Evolutionary conservation across 139 green algal species (phyloP).

Genomic region (Pleodorina starrii): DNA sequence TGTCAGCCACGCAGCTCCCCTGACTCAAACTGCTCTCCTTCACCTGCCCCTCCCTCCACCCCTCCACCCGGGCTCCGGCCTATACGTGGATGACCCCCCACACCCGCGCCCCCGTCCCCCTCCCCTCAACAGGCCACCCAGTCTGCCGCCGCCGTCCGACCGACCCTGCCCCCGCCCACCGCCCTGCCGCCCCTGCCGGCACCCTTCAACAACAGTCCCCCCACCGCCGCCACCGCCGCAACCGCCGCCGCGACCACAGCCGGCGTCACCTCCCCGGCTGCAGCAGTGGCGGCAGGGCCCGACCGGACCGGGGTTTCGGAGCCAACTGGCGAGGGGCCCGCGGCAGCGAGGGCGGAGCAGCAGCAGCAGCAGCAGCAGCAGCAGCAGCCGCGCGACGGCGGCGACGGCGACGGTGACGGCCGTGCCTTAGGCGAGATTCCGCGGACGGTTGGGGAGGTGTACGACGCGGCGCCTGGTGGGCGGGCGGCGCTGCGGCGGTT

Average conservation of each 20-base stretch:
- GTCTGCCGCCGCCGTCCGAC: not conserved
- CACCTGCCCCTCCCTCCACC: not conserved
- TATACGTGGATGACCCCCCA: no score
- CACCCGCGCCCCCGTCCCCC: no score
- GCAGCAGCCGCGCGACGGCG: no score
- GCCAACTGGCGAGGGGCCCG: no score
- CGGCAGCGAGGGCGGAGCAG: not conserved
- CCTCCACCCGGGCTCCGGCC: not conserved
- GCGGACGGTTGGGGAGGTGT: not conserved
- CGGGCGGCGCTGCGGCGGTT: not conserved
- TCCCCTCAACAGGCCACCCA: not conserved
- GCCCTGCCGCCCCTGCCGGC: conserved; percentile 16
- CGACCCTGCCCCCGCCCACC: not conserved
- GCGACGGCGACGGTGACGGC: not conserved
- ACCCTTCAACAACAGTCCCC: not conserved
- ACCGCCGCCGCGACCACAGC: not conserved
- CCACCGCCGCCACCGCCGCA: not conserved
- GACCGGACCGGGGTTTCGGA: no score
- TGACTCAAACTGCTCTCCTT: no score
- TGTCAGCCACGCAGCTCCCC: no score
- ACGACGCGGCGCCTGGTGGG: conserved; percentile 2
- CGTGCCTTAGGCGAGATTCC: not conserved
- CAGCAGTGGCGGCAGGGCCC: not conserved
- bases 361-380: not conserved
- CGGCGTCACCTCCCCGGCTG: no score